phyloP scores from a whole-genome alignment of 2,329 filamentous ascomycete genomes.

The Talaromyces sp. region DNA sequence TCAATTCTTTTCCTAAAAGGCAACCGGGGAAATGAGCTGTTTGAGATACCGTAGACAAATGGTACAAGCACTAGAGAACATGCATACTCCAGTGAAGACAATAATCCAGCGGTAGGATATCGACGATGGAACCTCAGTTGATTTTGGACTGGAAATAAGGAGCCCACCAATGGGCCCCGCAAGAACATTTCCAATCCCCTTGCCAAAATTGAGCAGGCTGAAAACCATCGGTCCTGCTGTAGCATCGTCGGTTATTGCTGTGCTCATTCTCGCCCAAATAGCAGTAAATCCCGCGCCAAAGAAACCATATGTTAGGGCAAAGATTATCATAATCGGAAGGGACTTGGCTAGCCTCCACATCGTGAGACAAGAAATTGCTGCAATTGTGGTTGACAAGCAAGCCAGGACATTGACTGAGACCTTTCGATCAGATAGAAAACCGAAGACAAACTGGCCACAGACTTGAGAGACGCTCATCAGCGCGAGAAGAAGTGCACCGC shows the following conservation, averaged over 20 bases:
- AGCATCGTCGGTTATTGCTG: not conserved
- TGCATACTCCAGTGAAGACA: not conserved
- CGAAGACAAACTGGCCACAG: not conserved
- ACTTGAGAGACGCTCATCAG: not conserved
- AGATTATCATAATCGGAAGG: not conserved
- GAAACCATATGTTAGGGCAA: not conserved
- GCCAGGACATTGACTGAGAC: not conserved
- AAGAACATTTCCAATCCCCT: not conserved
- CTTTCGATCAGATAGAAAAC: not conserved
- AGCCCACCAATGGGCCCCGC: not conserved
- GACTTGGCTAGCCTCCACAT: not conserved
- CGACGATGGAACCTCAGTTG: not conserved
- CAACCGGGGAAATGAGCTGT: not conserved
- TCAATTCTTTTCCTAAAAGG: not conserved
- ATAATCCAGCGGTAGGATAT: not conserved
- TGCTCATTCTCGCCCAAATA: not conserved
- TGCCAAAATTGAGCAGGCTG: not conserved
- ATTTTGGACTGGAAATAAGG: not conserved
- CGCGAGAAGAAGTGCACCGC: not conserved
- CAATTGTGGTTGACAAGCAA: not conserved
- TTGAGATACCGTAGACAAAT: not conserved
- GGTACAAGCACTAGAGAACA: not conserved
- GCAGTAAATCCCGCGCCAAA: not conserved
- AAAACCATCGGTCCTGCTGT: not conserved
- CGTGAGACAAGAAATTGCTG: not conserved